Conservation (phyloP, 2,329 filamentous ascomycete species). For the Neoarthrinium moseri region DNA sequence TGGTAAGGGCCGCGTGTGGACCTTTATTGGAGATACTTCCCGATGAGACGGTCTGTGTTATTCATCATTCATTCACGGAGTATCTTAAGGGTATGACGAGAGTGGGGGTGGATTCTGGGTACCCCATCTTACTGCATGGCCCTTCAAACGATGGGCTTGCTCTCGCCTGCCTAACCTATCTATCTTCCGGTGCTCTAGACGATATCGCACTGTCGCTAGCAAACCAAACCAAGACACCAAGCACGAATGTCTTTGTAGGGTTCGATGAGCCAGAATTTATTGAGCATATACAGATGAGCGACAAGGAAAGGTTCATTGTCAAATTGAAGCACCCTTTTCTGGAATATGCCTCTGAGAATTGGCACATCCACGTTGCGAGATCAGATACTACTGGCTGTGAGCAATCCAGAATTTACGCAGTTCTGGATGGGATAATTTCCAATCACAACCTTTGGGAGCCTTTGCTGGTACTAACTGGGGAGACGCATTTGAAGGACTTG, state of each 20-base stretch:
- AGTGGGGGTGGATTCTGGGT: neutral
- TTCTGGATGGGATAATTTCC: neutral
- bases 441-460: neutral
- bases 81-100: conserved; percentile 28
- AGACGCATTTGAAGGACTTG: neutral
- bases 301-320: too few relatives aligned
- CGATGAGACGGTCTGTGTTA: conserved; percentile 41
- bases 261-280: too few relatives aligned
- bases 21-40: conserved; percentile 42
- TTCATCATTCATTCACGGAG: conserved; percentile 50
- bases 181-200: neutral
- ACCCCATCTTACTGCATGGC: neutral
- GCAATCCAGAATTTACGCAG: too few relatives aligned
- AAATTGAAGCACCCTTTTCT: too few relatives aligned
- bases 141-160: conserved; percentile 5
- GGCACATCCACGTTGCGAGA: too few relatives aligned
- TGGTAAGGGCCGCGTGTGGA: conserved; percentile 37
- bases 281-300: too few relatives aligned
- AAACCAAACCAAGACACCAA: neutral
- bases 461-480: neutral
- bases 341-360: too few relatives aligned
- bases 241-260: neutral
- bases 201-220: neutral
- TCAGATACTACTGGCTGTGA: too few relatives aligned
- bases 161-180: conserved; percentile 1